Percentiles rank a stretch among this genome's conserved stretches.
These are phyloP conservation scores for Sechiopsis laciniata DNA, from an alignment of 306 rosid genomes.

Conservation along the genomic window DNA sequence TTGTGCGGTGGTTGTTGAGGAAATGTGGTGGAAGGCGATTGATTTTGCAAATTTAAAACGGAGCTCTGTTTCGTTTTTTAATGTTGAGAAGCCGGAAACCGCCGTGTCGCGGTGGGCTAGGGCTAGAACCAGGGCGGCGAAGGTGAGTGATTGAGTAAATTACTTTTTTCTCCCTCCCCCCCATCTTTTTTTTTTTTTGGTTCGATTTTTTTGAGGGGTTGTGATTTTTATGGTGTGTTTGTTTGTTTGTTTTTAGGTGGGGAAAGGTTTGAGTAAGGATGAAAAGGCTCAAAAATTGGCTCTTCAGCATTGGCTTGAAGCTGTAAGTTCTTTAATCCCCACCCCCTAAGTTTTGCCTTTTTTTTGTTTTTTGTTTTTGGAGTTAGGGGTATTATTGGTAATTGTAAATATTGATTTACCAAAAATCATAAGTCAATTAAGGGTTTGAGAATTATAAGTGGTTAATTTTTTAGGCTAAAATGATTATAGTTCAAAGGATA, in stretches of 20 bases:
- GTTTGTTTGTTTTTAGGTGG: conserved; percentile 42
- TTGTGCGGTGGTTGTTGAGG: conserved; percentile 86
- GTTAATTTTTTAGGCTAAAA: too few relatives aligned
- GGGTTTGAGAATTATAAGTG: too few relatives aligned
- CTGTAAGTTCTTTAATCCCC: conserved; percentile 39
- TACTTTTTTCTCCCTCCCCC: too few relatives aligned
- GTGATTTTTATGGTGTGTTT: neutral
- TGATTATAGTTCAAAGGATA: too few relatives aligned
- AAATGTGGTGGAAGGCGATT: conserved; percentile 89
- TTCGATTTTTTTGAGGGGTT: neutral
- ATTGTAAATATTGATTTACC: too few relatives aligned
- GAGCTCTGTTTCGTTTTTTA: conserved; percentile 73
- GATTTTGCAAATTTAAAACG: conserved; percentile 66
- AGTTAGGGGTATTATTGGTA: too few relatives aligned
- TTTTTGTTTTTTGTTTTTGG: neutral
- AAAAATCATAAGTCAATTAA: too few relatives aligned
- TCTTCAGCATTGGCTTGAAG: conserved; percentile 96
- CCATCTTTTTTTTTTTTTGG: too few relatives aligned
- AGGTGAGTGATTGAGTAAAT: conserved; percentile 31
- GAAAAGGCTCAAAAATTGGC: conserved; percentile 93
- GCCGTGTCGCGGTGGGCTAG: conserved; percentile 84
- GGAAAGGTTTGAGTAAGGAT: conserved; percentile 94
- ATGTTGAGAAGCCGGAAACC: conserved; percentile 62
- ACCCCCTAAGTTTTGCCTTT: neutral
- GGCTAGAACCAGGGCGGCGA: conserved; percentile 90